Base-by-base conservation (phyloP, 805 yeast genomes). In the Cyberlindnera subsufficiens region DNA sequence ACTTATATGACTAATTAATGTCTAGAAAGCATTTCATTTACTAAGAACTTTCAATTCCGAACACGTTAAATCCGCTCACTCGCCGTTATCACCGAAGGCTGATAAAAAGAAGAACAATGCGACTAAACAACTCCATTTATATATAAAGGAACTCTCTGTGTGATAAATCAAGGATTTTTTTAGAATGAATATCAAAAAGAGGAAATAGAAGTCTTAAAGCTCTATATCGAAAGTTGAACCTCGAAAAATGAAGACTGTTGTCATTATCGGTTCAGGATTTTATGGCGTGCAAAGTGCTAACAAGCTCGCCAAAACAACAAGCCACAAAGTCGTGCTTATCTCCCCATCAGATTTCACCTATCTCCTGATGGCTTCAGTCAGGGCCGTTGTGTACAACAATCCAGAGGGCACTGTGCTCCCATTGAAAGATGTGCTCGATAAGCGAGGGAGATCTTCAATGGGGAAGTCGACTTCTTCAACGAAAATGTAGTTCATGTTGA, bases 211-310 rank as follows among this genome's bases (percentile, higher is more conserved):
- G 6, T 15, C 9, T 5, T 7, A n/a, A n/a, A n/a, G n/a, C n/a
- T n/a, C n/a, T n/a, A n/a, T n/a, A n/a, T n/a, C n/a, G n/a, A n/a
- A n/a, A n/a, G n/a, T n/a, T n/a, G n/a, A n/a, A n/a, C n/a, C n/a
- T n/a, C n/a, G n/a, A 7, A 38, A 25, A 30, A 30, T 19, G 31
- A 42, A 49, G 37, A 48, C 46, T 8, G 38, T 52, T n/a, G 52
- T 49, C 8, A 39, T 55, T 17, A 39, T 55, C n/a, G 60, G 61
- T 19, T 51, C 51, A 18, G 60, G 61, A 3, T 33, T 45, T 31
- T 48, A 40, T 35, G 57, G 55, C 11, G 40, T 42, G 15, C 33
- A 49, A 1, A 27, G 38, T 6, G 52, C 54, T 6, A 51, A 50
- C 20, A 42, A 38, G 5, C 40, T 51, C 20, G 22, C 35, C 35